phyloP scores from a whole-genome alignment of 371 early-diverging fungal genomes.

The Blakeslea trispora region DNA sequence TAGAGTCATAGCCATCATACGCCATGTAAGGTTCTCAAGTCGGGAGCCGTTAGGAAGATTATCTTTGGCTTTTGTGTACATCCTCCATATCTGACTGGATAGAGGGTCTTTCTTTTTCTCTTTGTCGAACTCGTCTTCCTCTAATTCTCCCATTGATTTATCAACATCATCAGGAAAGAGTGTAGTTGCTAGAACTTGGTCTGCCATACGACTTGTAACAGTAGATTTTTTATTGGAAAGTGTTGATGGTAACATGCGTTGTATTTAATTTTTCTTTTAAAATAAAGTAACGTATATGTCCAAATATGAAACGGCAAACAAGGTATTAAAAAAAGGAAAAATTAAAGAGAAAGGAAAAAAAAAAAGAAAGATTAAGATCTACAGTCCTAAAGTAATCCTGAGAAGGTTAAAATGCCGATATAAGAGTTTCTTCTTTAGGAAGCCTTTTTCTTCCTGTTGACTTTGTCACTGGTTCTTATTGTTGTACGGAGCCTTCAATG shows the following conservation, averaged over 20 bases:
- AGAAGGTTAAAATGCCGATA: too few species aligned
- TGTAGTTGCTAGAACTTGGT: constrained; percentile 14
- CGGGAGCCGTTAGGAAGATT: constrained; percentile 64
- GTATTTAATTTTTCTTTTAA: too few species aligned
- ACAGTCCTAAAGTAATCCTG: too few species aligned
- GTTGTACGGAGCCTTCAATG: too few species aligned
- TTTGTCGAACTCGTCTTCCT: constrained; percentile 16
- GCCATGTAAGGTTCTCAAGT: constrained; percentile 72
- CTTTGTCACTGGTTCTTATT: too few species aligned
- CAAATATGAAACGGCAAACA: too few species aligned
- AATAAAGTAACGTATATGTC: too few species aligned
- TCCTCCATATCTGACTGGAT: constrained; percentile 66
- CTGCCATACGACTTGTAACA: constrained; percentile 19
- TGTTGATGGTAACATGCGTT: constrained; percentile 6
- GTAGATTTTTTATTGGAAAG: constrained; percentile 5
- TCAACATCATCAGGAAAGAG: constrained; percentile 10
- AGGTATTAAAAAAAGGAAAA: too few species aligned
- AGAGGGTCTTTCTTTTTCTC: constrained; percentile 55
- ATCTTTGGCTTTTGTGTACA: constrained; percentile 71
- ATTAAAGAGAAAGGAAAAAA: too few species aligned
- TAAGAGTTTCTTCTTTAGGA: too few species aligned
- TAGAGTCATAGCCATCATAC: constrained; percentile 68
- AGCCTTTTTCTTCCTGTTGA: too few species aligned
- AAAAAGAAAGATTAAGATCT: too few species aligned
- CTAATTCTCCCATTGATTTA: background rate